phyloP scores from a whole-genome alignment of 371 early-diverging fungal genomes.

The Mortierella sp. region DNA sequence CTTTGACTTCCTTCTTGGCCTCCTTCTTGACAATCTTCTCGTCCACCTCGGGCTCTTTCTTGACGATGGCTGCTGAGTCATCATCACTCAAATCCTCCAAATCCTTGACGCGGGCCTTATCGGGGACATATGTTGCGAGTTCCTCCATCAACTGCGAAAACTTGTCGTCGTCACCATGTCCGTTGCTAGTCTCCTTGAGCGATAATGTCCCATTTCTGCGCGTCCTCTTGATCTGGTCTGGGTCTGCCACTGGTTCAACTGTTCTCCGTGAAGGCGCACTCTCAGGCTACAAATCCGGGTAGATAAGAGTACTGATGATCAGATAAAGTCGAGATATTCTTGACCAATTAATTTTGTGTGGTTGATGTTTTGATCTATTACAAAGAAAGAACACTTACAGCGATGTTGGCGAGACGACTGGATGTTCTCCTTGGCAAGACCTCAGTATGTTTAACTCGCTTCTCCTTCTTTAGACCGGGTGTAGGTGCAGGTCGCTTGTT shows the following conservation, averaged over 20 bases:
- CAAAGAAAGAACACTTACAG: conserved; percentile 9
- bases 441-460: conserved; percentile 35
- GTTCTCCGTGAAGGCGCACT: conserved; percentile 19
- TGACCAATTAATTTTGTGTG: neutral
- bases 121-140: conserved; percentile 53
- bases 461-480: conserved; percentile 39
- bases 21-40: conserved; percentile 18
- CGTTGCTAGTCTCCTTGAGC: conserved; percentile 36
- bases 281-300: conserved; percentile 25
- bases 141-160: conserved; percentile 38
- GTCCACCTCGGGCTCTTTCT: conserved; percentile 12
- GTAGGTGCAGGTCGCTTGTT: conserved; percentile 45
- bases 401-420: conserved; percentile 35
- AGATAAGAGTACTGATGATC: neutral
- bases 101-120: conserved; percentile 50
- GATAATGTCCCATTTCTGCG: conserved; percentile 37
- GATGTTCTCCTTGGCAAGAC: conserved; percentile 35
- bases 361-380: neutral
- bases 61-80: neutral
- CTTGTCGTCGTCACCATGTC: conserved; percentile 33
- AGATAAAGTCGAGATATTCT: neutral
- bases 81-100: conserved; percentile 39
- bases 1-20: conserved; percentile 16
- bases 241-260: conserved; percentile 22
- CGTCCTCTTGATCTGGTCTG: neutral